A percentile compares a stretch with the other conserved stretches of the same genome.
Conservation (phyloP, 1,284 basidiomycete species). For the Chalciporus sp. region DNA sequence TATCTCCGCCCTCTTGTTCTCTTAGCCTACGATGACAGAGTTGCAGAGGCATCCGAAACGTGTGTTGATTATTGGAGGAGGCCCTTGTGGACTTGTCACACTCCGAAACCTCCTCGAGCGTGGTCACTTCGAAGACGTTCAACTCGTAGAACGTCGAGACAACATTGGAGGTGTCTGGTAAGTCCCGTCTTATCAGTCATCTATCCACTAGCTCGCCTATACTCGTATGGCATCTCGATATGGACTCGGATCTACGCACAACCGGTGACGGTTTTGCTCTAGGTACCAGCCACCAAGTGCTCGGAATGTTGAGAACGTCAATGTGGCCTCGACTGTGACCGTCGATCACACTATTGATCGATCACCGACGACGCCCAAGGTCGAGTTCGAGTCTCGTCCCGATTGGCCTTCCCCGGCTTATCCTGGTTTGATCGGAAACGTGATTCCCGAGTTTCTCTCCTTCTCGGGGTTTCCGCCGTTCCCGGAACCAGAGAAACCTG, state of each 20-base stretch:
- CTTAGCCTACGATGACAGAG: constrained; percentile 8
- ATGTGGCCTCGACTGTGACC: neutral
- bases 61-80: constrained; percentile 46
- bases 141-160: constrained; percentile 45
- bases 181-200: constrained; percentile 14
- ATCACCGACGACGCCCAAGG: no score
- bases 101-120: constrained; percentile 44
- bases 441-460: constrained; percentile 48
- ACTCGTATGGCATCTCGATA: no score
- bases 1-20: neutral
- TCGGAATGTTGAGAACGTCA: neutral
- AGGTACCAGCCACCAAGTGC: constrained; percentile 18
- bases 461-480: constrained; percentile 43
- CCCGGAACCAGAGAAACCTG: constrained; percentile 29
- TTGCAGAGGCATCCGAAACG: constrained; percentile 23
- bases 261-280: neutral
- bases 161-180: constrained; percentile 52
- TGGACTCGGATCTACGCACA: no score
- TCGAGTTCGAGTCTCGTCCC: no score
- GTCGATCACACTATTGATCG: no score
- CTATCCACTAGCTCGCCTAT: no score
- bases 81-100: constrained; percentile 46
- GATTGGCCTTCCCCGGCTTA: constrained; percentile 49
- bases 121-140: constrained; percentile 42
- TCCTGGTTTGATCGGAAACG: constrained; percentile 48